Evolutionary conservation across 805 yeast species (phyloP), one percentile per base, ranked within the genome.

Genomic region (Ogataea degrootiae): DNA sequence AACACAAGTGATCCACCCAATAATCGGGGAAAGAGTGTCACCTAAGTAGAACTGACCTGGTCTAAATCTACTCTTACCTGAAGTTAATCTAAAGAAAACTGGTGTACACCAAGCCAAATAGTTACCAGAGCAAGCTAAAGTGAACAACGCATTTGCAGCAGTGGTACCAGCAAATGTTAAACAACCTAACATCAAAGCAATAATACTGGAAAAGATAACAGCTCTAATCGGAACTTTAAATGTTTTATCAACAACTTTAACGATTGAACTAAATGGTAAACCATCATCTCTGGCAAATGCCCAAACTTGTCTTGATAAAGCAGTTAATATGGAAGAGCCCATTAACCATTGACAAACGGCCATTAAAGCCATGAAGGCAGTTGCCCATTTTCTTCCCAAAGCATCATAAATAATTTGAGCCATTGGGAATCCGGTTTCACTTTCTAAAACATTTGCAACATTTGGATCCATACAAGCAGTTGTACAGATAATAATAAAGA

Each of bases 241-340:
- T 48, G 63, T 73, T 44, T 75, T 70, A 57, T 84, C 71, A 39
- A 85, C 86, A 40, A 69, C 75, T 53, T 82, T 79, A 51, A 85
- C 72, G 58, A 69, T 69, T 37, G 71, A 64, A 11, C 83, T 73
- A 51, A 82, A 69, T 9, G 91, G 91, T 49, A 85, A 71, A n/a
- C 89, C 90, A 57, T 83, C 82, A 62, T 85, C 92, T 68, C 92
- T 77, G 36, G 87, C 81, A 63, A 83, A 82, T 1, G 89, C 87
- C 80, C 85, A 84, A 43, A 82, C 72, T 62, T 83, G 89, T 63
- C 90, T 75, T 4, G 87, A 81, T 5, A 78, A 74, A 11, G 88
- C 87, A 42, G 82, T 74, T 41, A 82, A 67, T 45, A 78, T 73
- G 4, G 85, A 79, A 26, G 79, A 72, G 16, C 85, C 85, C 87